These are phyloP conservation scores for Didymella pinodella DNA, from an alignment of 2,329 filamentous ascomycete genomes.

Conservation along the genomic window DNA sequence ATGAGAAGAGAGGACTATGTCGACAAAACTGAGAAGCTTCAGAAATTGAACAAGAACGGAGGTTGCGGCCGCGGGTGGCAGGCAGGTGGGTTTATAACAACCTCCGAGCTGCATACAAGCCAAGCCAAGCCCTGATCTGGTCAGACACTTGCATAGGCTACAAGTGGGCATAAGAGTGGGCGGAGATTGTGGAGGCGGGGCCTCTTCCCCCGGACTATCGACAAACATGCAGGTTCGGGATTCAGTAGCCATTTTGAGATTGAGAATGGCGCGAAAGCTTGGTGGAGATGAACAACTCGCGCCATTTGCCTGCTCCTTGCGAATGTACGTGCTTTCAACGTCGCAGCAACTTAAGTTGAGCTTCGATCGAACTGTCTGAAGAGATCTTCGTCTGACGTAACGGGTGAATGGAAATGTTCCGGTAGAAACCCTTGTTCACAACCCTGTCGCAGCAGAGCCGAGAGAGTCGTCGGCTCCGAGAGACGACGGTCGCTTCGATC, in stretches of 20 bases:
- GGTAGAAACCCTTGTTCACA: slow-evolving; percentile 1
- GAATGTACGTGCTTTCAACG: not conserved
- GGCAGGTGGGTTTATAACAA: slow-evolving; percentile 11
- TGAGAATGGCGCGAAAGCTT: not conserved
- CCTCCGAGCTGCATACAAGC: slow-evolving; percentile 10
- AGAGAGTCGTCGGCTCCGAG: not conserved
- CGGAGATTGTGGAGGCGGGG: slow-evolving; percentile 19
- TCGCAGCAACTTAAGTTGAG: too few species aligned
- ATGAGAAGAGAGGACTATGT: not conserved
- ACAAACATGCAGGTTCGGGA: slow-evolving; percentile 7
- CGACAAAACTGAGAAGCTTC: not conserved
- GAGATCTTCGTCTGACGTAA: slow-evolving; percentile 12
- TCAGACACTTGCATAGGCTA: slow-evolving; percentile 11
- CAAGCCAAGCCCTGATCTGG: slow-evolving; percentile 16
- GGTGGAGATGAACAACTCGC: not conserved
- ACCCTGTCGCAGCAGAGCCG: slow-evolving; percentile 18
- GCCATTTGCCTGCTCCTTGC: too few species aligned
- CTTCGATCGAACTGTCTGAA: not conserved
- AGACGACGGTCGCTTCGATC: slow-evolving; percentile 4
- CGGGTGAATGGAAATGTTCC: slow-evolving; percentile 8
- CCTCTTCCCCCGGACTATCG: slow-evolving; percentile 2
- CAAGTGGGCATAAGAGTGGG: slow-evolving; percentile 16
- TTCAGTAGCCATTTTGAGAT: slow-evolving; percentile 1
- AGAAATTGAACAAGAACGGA: not conserved
- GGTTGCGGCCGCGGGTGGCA: slow-evolving; percentile 2